Base-by-base conservation (phyloP, 202 grass and related monocot genomes). In the Eragrostis tef region DNA sequence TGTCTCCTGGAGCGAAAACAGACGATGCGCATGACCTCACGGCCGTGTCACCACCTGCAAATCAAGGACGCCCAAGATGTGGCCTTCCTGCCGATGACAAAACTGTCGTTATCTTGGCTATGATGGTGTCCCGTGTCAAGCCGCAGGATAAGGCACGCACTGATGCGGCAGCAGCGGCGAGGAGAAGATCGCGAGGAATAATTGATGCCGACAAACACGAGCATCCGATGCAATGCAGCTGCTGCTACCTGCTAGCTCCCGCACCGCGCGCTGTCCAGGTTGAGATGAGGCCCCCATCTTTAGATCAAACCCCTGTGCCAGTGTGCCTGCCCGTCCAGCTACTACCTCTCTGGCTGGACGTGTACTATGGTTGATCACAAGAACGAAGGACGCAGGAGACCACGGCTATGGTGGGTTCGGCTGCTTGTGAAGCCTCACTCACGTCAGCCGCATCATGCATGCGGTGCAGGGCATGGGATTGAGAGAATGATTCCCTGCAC, bases 211-310 rank as follows among this genome's bases (percentile, higher is more conserved):
- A 51, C 7, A 20, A 14, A 39, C 43, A 70, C 82, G 42, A 25
- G 83, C 83, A 85, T 85, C 83, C 83, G 13, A 85, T 84, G 81
- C 81, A 34, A n/a, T n/a, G 72, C 49, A 3, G 16, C 24, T 26
- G 9, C 29, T 31, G 29, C 29, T 31, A 1, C 29, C 29, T 31
- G 2, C 20, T 49, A 36, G 14, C 66, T 59, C 51, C 19, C 65
- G 11, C 19, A 6, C 61, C 3, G n/a, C 1, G 11, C 63, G 16
- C 36, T 14, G 31, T 45, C 54, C 39, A 19, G 51, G 29, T 49
- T 34, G 10, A n/a, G 71, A 57, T 12, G 15, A 17, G 49, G 16
- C 31, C 71, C 31, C 71, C 51, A 57, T 74, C 71, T 41, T n/a
- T n/a, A 4, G 71, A 52, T 39, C 34, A 39, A 39, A 39, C 20